Percentiles rank a stretch among this genome's conserved stretches.
Evolutionary conservation across 2,329 filamentous ascomycete genomes (phyloP).

Genomic region (Aureobasidium sp.): DNA sequence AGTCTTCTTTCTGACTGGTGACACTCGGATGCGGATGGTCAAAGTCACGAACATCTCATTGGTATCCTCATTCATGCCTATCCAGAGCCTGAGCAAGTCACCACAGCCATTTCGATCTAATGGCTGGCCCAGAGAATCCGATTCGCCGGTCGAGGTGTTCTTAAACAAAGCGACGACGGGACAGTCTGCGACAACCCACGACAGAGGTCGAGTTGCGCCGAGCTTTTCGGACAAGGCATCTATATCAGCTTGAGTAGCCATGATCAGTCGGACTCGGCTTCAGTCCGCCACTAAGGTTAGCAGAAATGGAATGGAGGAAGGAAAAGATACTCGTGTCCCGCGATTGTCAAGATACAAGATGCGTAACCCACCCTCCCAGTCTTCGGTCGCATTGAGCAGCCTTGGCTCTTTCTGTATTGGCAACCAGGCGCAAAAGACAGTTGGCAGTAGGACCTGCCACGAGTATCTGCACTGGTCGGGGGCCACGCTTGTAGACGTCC

Average conservation of each 20-base stretch:
- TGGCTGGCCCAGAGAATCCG: background rate
- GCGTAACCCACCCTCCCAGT: conserved; percentile 8
- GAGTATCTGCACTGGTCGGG: conserved; percentile 8
- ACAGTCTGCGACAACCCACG: background rate
- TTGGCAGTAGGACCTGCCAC: background rate
- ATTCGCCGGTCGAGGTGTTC: background rate
- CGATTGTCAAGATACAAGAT: background rate
- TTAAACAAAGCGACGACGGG: background rate
- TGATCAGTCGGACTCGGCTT: background rate
- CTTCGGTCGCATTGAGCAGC: background rate
- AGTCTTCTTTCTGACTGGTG: background rate
- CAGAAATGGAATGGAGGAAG: background rate
- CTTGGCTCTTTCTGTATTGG: background rate
- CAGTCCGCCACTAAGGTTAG: background rate
- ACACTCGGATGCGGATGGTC: background rate
- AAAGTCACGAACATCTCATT: background rate
- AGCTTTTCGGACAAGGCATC: background rate
- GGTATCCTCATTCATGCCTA: background rate
- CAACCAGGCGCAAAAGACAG: background rate
- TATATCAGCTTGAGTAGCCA: conserved; percentile 8
- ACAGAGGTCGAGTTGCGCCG: background rate
- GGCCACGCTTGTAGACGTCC: background rate
- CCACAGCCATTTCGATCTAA: background rate
- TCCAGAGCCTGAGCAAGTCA: background rate
- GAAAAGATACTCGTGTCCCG: background rate